These are phyloP conservation scores for Magnaporthiopsis incrustans DNA, from an alignment of 2,329 filamentous ascomycete species.

Conservation along the genomic window DNA sequence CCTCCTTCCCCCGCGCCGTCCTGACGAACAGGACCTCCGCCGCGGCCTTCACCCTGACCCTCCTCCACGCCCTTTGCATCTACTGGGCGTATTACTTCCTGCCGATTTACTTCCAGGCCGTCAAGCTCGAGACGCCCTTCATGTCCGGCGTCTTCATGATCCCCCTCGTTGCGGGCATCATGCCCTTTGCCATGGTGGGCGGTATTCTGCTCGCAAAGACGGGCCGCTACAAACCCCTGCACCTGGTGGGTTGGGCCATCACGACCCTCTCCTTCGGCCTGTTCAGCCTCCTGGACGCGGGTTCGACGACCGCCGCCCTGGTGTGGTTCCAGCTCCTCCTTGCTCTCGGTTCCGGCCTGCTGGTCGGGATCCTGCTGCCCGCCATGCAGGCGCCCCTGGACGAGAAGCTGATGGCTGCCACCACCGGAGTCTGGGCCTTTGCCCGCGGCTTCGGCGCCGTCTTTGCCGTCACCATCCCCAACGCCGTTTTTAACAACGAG, in stretches of 20 bases:
- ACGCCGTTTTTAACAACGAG: slow-evolving; percentile 28
- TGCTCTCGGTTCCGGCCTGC: slow-evolving; percentile 32
- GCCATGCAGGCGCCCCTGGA: slow-evolving; percentile 31
- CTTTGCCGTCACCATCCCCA: slow-evolving; percentile 36
- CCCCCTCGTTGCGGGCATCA: slow-evolving; percentile 12
- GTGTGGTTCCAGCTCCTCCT: slow-evolving; percentile 32
- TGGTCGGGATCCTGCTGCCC: slow-evolving; percentile 32
- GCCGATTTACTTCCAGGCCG: slow-evolving; percentile 37
- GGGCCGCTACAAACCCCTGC: slow-evolving; percentile 16
- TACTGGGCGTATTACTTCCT: slow-evolving; percentile 32
- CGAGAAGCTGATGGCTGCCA: slow-evolving; percentile 28
- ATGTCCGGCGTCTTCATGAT: slow-evolving; percentile 20
- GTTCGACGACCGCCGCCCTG: slow-evolving; percentile 30
- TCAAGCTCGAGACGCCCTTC: slow-evolving; percentile 19
- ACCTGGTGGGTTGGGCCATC: slow-evolving; percentile 19
- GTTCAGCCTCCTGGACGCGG: slow-evolving; percentile 25
- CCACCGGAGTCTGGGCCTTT: slow-evolving; percentile 35
- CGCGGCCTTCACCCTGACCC: slow-evolving; percentile 24
- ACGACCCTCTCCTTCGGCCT: slow-evolving; percentile 27
- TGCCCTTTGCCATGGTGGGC: slow-evolving; percentile 11
- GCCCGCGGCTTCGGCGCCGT: slow-evolving; percentile 38
- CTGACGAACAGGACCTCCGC: slow-evolving; percentile 35
- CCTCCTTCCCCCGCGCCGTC: slow-evolving; percentile 33
- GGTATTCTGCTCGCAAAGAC: slow-evolving; percentile 19
- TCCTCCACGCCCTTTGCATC: slow-evolving; percentile 28